Evolutionary conservation across 768 basidiomycete genomes (phyloP).

Genomic region (Russula griseocarnosa): DNA sequence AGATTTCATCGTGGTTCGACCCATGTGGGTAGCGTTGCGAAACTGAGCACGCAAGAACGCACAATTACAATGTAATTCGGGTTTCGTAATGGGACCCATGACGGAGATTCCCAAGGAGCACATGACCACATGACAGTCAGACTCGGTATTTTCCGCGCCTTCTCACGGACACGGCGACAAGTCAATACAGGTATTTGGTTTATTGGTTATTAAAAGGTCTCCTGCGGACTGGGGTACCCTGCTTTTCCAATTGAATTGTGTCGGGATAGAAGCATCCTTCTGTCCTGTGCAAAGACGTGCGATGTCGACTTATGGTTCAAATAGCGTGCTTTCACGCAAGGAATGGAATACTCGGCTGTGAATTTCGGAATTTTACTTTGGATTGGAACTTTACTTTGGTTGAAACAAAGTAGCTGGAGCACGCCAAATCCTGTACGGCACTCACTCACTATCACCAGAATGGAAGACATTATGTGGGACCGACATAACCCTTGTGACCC

Average conservation of each 20-base stretch:
- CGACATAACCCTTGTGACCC: not conserved
- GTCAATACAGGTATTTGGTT: too few species aligned
- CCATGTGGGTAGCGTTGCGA: constrained; percentile 3
- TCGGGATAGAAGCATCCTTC: not conserved
- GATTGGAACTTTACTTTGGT: too few species aligned
- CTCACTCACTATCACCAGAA: not conserved
- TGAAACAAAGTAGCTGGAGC: not conserved
- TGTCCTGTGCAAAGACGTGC: not conserved
- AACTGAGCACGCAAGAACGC: not conserved
- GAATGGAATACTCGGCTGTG: not conserved
- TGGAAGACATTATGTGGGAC: not conserved
- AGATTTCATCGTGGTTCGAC: not conserved
- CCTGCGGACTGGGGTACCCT: too few species aligned
- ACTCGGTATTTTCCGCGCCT: constrained; percentile 1
- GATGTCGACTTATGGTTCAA: not conserved
- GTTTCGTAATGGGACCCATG: constrained; percentile 6
- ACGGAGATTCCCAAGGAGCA: not conserved
- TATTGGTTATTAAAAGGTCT: not conserved
- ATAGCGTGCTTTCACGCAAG: not conserved
- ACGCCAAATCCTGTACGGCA: not conserved
- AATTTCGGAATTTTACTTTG: not conserved
- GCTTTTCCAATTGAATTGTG: not conserved
- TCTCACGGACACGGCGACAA: not conserved
- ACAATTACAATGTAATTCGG: not conserved
- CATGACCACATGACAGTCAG: not conserved